phyloP scores from a whole-genome alignment of 2,329 filamentous ascomycete genomes.

The Rhynchosporium graminicola region DNA sequence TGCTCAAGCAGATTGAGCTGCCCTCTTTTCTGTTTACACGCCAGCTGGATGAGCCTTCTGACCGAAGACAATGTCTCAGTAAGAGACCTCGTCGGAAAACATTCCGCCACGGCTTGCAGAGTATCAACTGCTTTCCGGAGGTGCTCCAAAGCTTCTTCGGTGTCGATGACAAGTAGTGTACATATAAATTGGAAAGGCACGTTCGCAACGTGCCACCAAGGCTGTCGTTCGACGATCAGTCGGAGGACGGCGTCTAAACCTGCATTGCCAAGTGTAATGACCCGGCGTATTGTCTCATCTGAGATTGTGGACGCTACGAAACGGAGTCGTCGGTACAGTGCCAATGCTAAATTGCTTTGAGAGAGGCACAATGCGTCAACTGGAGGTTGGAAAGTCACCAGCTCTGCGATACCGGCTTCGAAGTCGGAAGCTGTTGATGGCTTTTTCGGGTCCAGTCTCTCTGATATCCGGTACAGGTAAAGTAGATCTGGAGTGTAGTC shows the following conservation, averaged over 20 bases:
- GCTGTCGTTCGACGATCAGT: slow-evolving; percentile 7
- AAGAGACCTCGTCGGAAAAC: slow-evolving; percentile 12
- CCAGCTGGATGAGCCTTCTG: slow-evolving; percentile 11
- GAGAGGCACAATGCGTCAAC: slow-evolving; percentile 9
- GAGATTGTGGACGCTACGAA: slow-evolving; percentile 16
- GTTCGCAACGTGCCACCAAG: slow-evolving; percentile 18
- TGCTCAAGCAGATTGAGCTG: slow-evolving; percentile 14
- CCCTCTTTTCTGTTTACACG: slow-evolving; percentile 14
- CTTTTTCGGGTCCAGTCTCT: slow-evolving; percentile 12
- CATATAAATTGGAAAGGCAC: slow-evolving; percentile 15
- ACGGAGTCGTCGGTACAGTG: slow-evolving; percentile 14
- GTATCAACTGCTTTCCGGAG: slow-evolving; percentile 8
- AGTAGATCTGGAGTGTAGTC: slow-evolving; percentile 16
- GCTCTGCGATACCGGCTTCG: slow-evolving; percentile 14
- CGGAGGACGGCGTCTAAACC: slow-evolving; percentile 11
- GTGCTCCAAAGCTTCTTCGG: slow-evolving; percentile 14
- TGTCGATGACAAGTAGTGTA: slow-evolving; percentile 14
- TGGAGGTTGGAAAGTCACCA: slow-evolving; percentile 11
- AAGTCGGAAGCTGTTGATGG: slow-evolving; percentile 16
- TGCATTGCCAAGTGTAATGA: slow-evolving; percentile 13
- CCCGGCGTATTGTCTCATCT: slow-evolving; percentile 10
- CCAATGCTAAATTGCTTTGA: slow-evolving; percentile 10
- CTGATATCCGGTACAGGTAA: slow-evolving; percentile 12
- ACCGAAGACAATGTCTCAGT: slow-evolving; percentile 10
- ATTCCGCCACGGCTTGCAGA: slow-evolving; percentile 12